These are phyloP conservation scores for Scheffersomyces lignicola DNA, from an alignment of 1,139 yeast species.

Conservation along the genomic window DNA sequence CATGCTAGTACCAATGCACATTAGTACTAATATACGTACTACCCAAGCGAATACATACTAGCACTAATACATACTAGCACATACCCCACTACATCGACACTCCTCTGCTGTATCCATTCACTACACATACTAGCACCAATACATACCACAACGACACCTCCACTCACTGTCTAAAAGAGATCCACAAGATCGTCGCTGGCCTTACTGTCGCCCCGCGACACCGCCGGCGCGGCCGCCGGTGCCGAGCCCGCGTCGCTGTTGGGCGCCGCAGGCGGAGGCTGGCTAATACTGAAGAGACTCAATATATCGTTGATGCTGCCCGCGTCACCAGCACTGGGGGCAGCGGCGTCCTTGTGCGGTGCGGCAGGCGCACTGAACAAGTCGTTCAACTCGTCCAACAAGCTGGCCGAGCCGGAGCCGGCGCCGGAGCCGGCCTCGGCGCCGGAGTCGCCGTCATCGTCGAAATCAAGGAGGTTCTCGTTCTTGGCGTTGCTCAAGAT, in stretches of 20 bases:
- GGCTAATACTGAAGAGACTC: constrained; percentile 35
- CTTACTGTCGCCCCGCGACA: constrained; percentile 13
- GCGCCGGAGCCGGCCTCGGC: constrained; percentile 25
- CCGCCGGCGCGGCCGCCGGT: constrained; percentile 7
- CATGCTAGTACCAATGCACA: too few relatives aligned
- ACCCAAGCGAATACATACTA: too few relatives aligned
- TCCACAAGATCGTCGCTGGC: constrained; percentile 54
- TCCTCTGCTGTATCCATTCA: too few relatives aligned
- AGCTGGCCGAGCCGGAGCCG: constrained; percentile 20
- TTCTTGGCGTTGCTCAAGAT: constrained; percentile 65
- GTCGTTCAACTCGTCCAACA: constrained; percentile 69
- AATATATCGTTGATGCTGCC: constrained; percentile 41
- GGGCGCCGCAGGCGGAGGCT: constrained; percentile 11
- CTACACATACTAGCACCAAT: too few relatives aligned
- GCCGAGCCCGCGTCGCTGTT: constrained; percentile 21
- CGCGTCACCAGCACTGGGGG: constrained; percentile 8
- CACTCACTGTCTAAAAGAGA: constrained; percentile 38
- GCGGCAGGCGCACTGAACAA: constrained; percentile 48
- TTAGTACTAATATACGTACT: too few relatives aligned
- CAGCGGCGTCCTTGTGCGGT: constrained; percentile 11
- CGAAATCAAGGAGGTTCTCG: constrained; percentile 82
- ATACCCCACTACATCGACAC: too few relatives aligned
- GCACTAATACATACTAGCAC: too few relatives aligned
- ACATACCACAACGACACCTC: too few relatives aligned
- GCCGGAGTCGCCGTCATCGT: constrained; percentile 52